phyloP scores from a whole-genome alignment of 1,284 basidiomycete species.

The Singerocomus inundabilis region DNA sequence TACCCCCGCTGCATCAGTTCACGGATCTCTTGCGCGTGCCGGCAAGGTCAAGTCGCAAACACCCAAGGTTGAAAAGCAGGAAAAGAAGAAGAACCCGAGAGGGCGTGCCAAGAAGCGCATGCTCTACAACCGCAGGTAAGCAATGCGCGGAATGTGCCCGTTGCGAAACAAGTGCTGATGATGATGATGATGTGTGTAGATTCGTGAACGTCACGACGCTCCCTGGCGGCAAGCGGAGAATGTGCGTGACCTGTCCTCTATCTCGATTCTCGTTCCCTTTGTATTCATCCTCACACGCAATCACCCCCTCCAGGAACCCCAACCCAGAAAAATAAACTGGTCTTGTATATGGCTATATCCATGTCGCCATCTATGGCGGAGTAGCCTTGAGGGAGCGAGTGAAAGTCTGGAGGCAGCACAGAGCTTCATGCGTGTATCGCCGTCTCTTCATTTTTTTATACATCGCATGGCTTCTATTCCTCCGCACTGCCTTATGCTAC shows the following conservation, averaged over 20 bases:
- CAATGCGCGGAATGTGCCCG: slow-evolving; percentile 22
- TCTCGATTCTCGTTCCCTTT: slow-evolving; percentile 42
- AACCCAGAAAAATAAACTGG: slow-evolving; percentile 75
- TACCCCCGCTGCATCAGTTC: slow-evolving; percentile 54
- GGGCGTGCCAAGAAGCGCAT: slow-evolving; percentile 96
- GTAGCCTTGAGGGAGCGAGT: slow-evolving; percentile 13
- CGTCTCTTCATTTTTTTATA: slow-evolving; percentile 12
- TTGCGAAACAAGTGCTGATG: slow-evolving; percentile 8
- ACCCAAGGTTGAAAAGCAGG: slow-evolving; percentile 97
- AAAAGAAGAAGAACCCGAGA: slow-evolving; percentile 96
- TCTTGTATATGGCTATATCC: slow-evolving; percentile 6
- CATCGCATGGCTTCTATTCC: slow-evolving; percentile 10
- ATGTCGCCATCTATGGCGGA: slow-evolving; percentile 15
- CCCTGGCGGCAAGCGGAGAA: slow-evolving; percentile 92
- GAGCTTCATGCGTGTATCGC: slow-evolving; percentile 3
- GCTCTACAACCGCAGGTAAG: slow-evolving; percentile 90
- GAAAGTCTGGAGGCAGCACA: slow-evolving; percentile 8
- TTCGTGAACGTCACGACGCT: slow-evolving; percentile 94
- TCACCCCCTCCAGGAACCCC: slow-evolving; percentile 58
- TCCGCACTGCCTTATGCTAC: slow-evolving; percentile 14
- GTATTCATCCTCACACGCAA: slow-evolving; percentile 81
- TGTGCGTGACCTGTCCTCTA: slow-evolving; percentile 63
- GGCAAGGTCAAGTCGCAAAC: slow-evolving; percentile 99
- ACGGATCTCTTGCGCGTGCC: slow-evolving; percentile 99
- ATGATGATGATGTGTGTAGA: slow-evolving; percentile 42